A percentile compares a stretch with the other conserved stretches of the same genome.
These are phyloP conservation scores for Ceratocystis eucalypticola DNA, from an alignment of 2,329 filamentous ascomycete genomes.

Conservation along the genomic window DNA sequence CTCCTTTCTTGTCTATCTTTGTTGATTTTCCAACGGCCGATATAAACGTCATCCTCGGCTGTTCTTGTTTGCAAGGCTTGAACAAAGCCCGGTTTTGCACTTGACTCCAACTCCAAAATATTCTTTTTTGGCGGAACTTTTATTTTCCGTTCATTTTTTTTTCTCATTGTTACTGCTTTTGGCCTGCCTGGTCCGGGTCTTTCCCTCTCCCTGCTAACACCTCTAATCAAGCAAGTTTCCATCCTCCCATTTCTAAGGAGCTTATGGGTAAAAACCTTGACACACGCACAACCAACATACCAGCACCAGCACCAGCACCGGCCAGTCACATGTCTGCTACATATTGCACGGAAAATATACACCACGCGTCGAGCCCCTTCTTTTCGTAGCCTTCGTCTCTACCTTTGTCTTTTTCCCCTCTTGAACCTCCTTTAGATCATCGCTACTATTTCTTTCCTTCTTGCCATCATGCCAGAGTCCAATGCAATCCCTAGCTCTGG, in stretches of 20 bases:
- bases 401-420: neutral
- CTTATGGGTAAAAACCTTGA: neutral
- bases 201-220: neutral
- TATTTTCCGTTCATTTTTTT: neutral
- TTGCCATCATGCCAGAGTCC: neutral
- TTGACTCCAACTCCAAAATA: neutral
- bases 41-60: conserved; percentile 10
- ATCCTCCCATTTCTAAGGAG: neutral
- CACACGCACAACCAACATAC: neutral
- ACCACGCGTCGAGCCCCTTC: neutral
- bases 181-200: neutral
- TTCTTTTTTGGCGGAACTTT: neutral
- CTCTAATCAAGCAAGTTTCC: neutral
- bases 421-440: no score
- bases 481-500: neutral
- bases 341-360: neutral
- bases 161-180: neutral
- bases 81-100: neutral
- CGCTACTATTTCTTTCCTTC: neutral
- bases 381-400: neutral
- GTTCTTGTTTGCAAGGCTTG: neutral
- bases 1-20: neutral
- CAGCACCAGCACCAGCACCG: neutral
- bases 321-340: neutral
- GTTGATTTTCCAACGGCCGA: neutral